These are phyloP conservation scores for Artomyces pyxidatus DNA, from an alignment of 768 basidiomycete genomes.

Conservation along the genomic window DNA sequence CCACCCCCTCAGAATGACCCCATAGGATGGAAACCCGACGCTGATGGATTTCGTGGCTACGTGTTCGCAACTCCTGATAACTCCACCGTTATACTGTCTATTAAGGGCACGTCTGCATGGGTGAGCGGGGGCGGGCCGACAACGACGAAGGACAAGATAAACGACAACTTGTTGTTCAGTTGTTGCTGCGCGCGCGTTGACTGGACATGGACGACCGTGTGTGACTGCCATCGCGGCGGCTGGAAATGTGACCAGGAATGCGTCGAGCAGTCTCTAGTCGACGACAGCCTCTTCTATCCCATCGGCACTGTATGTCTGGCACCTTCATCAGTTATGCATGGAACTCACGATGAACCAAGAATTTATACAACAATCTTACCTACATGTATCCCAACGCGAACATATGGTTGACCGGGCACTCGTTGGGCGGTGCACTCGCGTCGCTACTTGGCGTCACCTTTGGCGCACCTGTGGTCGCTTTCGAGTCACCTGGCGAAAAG, in stretches of 20 bases:
- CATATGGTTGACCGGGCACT: slow-evolving; percentile 85
- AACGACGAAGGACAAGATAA: slow-evolving; percentile 80
- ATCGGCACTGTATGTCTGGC: slow-evolving; percentile 67
- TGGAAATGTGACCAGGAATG: slow-evolving; percentile 78
- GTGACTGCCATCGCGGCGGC: slow-evolving; percentile 71
- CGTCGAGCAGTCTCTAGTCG: slow-evolving; percentile 65
- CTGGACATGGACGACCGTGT: slow-evolving; percentile 89
- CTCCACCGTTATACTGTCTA: slow-evolving; percentile 74
- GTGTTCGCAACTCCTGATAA: slow-evolving; percentile 82
- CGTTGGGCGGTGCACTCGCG: slow-evolving; percentile 83
- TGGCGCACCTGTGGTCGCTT: slow-evolving; percentile 85
- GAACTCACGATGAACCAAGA: too few relatives aligned
- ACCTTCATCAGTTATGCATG: too few relatives aligned
- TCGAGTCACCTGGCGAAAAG: slow-evolving; percentile 68
- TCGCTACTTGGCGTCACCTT: slow-evolving; percentile 84
- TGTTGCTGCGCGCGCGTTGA: slow-evolving; percentile 95
- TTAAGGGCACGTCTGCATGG: slow-evolving; percentile 86
- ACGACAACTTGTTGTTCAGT: slow-evolving; percentile 92
- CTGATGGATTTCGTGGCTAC: slow-evolving; percentile 90
- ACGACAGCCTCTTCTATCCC: slow-evolving; percentile 84
- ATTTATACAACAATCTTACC: slow-evolving; percentile 87
- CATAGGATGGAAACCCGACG: slow-evolving; percentile 84
- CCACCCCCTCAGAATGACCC: slow-evolving; percentile 38
- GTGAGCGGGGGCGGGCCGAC: slow-evolving; percentile 77
- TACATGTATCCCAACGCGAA: slow-evolving; percentile 84